phyloP scores from a whole-genome alignment of 495 filamentous ascomycete genomes.

The Neurospora discreta region DNA sequence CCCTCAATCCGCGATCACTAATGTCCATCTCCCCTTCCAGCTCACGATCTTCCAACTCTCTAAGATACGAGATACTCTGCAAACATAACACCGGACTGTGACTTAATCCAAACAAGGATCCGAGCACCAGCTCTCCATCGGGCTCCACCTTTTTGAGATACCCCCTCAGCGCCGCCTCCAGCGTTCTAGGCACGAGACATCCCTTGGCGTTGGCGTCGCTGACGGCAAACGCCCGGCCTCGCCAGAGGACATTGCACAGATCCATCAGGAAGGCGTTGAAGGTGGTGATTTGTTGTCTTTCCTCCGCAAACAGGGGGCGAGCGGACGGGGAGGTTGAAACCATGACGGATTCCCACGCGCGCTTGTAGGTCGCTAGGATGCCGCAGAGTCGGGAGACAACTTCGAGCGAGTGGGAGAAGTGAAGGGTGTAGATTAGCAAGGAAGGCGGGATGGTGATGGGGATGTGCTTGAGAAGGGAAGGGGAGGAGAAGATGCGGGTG shows the following conservation, averaged over 20 bases:
- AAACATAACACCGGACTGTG: conserved; percentile 55
- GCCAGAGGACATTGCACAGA: conserved; percentile 77
- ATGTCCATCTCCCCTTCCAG: conserved; percentile 9
- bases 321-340: neutral
- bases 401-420: conserved; percentile 50
- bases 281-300: conserved; percentile 45
- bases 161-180: conserved; percentile 34
- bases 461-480: conserved; percentile 36
- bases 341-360: conserved; percentile 59
- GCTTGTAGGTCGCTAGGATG: conserved; percentile 59
- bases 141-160: conserved; percentile 27
- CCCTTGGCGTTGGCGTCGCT: conserved; percentile 61
- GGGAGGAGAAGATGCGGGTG: conserved; percentile 40
- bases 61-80: conserved; percentile 55
- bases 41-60: conserved; percentile 51
- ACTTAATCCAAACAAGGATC: conserved; percentile 56
- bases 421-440: conserved; percentile 56
- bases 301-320: conserved; percentile 27
- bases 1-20: conserved; percentile 23
- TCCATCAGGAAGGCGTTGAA: conserved; percentile 91
- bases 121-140: conserved; percentile 34
- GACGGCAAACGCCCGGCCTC: conserved; percentile 58
- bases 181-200: conserved; percentile 48
- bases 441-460: conserved; percentile 58
- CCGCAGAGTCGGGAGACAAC: conserved; percentile 62